These are phyloP conservation scores for Rosa lucieae DNA, from an alignment of 306 rosid genomes.

Conservation along the genomic window DNA sequence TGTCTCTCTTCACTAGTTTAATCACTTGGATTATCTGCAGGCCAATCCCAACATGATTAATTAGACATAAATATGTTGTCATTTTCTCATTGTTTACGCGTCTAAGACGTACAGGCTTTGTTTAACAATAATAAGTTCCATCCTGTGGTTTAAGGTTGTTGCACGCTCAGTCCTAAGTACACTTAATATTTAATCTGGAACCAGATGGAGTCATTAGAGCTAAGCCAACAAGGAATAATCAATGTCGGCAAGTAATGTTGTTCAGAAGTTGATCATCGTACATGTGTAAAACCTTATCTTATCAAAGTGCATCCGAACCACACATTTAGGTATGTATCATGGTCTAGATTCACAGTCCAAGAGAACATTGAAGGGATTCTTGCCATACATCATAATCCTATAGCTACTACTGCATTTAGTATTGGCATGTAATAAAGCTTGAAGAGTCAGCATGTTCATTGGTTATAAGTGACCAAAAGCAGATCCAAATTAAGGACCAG, in stretches of 20 bases:
- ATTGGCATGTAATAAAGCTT: background rate
- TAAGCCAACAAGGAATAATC: background rate
- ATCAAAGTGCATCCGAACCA: background rate
- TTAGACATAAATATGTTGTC: background rate
- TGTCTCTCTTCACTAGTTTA: background rate
- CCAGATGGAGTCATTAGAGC: background rate
- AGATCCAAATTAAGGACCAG: background rate
- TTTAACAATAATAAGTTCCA: background rate
- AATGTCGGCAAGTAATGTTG: background rate
- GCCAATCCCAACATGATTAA: constrained; percentile 22
- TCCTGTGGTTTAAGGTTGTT: constrained; percentile 7
- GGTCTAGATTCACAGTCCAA: too few species aligned
- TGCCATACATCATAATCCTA: background rate
- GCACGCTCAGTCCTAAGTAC: background rate
- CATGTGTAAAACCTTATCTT: background rate
- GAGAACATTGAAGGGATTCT: too few species aligned
- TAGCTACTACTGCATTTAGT: background rate
- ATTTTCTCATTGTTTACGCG: constrained; percentile 3
- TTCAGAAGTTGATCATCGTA: background rate
- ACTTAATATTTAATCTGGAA: background rate
- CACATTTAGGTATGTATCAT: background rate
- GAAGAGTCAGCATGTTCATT: background rate
- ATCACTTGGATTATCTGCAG: constrained; percentile 13
- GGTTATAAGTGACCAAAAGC: too few species aligned
- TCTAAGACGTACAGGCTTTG: background rate